These are phyloP conservation scores for Ploettnerulaceae sp. DNA, from an alignment of 2,329 filamentous ascomycete genomes.

Conservation along the genomic window DNA sequence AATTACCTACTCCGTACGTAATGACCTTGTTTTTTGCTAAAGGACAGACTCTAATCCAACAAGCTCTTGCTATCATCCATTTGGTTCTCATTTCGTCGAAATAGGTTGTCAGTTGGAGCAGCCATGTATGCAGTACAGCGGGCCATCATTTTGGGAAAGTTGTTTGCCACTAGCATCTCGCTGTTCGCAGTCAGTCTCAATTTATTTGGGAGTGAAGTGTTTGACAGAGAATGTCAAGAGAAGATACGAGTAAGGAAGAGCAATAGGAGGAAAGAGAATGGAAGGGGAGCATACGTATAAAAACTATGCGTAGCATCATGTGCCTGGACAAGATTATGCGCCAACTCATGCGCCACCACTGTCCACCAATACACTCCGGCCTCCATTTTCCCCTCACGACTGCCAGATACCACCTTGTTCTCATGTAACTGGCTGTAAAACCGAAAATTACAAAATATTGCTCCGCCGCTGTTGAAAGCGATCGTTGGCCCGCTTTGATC, in stretches of 20 bases:
- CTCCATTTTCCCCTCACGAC: constrained; percentile 52
- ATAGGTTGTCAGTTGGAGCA: background rate
- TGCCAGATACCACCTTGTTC: constrained; percentile 38
- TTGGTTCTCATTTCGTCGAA: background rate
- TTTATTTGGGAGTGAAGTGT: background rate
- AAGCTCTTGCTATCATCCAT: background rate
- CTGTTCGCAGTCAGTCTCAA: constrained; percentile 35
- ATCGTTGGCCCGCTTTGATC: constrained; percentile 76
- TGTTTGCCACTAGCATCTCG: constrained; percentile 73
- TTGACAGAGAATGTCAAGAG: background rate
- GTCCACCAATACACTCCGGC: constrained; percentile 89
- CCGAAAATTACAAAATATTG: constrained; percentile 88
- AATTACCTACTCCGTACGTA: too few species aligned
- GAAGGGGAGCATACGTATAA: constrained; percentile 56
- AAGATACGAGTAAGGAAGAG: background rate
- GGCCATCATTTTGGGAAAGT: constrained; percentile 64
- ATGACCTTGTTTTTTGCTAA: too few species aligned
- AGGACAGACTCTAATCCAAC: background rate
- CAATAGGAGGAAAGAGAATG: background rate
- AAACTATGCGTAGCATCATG: constrained; percentile 79
- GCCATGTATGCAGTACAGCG: constrained; percentile 20
- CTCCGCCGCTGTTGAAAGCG: constrained; percentile 84
- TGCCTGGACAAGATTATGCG: constrained; percentile 79
- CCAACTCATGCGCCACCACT: constrained; percentile 90
- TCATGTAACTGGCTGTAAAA: constrained; percentile 81